Base-by-base conservation (phyloP, 1,284 basidiomycete species). In the Apiotrichum gracile region DNA sequence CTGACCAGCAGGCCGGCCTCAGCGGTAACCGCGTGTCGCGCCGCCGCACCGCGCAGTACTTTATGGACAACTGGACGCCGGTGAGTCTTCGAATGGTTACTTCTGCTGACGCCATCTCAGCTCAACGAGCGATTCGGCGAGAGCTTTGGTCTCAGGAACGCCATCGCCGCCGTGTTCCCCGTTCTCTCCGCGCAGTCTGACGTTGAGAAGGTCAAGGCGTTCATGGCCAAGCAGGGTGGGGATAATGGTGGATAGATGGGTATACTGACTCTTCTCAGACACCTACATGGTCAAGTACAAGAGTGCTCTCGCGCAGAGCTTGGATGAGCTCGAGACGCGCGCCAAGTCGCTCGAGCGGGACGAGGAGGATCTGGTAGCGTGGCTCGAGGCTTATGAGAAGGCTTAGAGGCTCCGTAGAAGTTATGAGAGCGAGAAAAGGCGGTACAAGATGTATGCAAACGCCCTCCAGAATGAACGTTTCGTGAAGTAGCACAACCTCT, bases 91-190 rank as follows among this genome's bases (percentile, higher is more conserved):
- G n/a, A n/a, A 45, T 86, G 86, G 61, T 58, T 82, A 76, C 5
- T 35, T 35, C 6, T 17, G 27, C 25, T 38, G 13, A 22, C 45
- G n/a, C n/a, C n/a, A n/a, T 6, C 17, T 37, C 61, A 88, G 84
- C 69, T 90, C 38, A 79, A 82, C 67, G 83, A 84, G 66, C 82
- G 85, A 42, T 87, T 86, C 68, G 83, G 82, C 62, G 82, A 81
- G 49, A 86, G 83, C 62, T 86, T 83, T 69, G 80, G 79, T 27
- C 57, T 73, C 51, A 64, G 62, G 55, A 68, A 71, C 59, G 58
- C 66, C 25, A 62, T 72, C 61, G 64, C 67, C 82, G 75, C 77
- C 51, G 77, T 83, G 5, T 83, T 90, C 73, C 74, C 75, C 25
- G 72, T 76, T 33, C 77, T 96, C 57, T 82, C 85, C 19, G 82